Percentiles rank a stretch among this genome's conserved stretches.
These are phyloP conservation scores for Phytopythium cucurbitacearum DNA, from an alignment of 352 stramenopile genomes.

Conservation along the genomic window DNA sequence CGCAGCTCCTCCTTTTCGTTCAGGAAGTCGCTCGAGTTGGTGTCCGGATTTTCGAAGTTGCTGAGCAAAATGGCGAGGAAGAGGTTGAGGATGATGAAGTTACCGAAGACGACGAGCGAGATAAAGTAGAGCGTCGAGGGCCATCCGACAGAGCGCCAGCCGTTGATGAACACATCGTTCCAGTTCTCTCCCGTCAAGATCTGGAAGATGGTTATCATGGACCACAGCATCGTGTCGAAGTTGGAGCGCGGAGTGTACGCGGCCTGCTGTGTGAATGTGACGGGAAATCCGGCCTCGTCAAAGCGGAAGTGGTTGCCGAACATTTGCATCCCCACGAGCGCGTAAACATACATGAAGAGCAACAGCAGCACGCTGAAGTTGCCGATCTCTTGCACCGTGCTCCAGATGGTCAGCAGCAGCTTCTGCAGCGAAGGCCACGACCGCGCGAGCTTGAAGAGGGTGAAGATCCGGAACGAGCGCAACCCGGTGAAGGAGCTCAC, in stretches of 20 bases:
- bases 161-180: conserved; percentile 88
- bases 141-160: conserved; percentile 58
- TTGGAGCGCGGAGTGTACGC: conserved; percentile 51
- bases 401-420: conserved; percentile 86
- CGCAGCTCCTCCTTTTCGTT: conserved; percentile 31
- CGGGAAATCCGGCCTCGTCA: conserved; percentile 48
- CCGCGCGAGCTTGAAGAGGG: conserved; percentile 88
- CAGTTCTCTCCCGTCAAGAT: conserved; percentile 91
- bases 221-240: conserved; percentile 68
- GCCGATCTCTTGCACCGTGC: conserved; percentile 84
- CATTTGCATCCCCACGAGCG: conserved; percentile 89
- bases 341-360: conserved; percentile 93
- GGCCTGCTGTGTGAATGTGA: conserved; percentile 15
- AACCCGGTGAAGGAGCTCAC: conserved; percentile 60
- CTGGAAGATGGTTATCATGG: conserved; percentile 67
- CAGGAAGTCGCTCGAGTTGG: conserved; percentile 4
- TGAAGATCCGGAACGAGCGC: conserved; percentile 85
- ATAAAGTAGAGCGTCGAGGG: conserved; percentile 67
- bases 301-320: conserved; percentile 92
- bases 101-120: conserved; percentile 79
- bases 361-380: conserved; percentile 92
- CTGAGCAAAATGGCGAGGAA: conserved; percentile 90
- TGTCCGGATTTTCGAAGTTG: conserved; percentile 71
- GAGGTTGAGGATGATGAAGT: conserved; percentile 90
- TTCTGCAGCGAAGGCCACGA: conserved; percentile 90